These are phyloP conservation scores for Metschnikowia santaceciliae DNA, from an alignment of 805 yeast genomes.

Conservation along the genomic window DNA sequence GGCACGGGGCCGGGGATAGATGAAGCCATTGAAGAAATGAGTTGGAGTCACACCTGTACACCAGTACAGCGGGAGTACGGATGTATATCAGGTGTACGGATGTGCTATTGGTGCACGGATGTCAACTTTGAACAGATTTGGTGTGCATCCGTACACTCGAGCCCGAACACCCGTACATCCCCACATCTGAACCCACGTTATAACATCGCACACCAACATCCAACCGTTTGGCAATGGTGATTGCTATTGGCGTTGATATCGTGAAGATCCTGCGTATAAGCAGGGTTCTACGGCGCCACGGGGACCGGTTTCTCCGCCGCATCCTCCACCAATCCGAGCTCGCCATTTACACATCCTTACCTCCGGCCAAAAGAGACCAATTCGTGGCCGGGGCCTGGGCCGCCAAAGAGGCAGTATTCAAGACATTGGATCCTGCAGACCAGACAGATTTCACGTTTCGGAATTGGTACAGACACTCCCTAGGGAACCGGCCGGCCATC, in stretches of 20 bases:
- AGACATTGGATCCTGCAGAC: constrained; percentile 46
- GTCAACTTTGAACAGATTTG: too few relatives aligned
- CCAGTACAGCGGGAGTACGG: not conserved
- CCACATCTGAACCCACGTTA: too few relatives aligned
- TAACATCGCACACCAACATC: not conserved
- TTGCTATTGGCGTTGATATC: constrained; percentile 59
- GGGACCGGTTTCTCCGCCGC: constrained; percentile 31
- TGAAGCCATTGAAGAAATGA: constrained; percentile 62
- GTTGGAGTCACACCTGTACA: not conserved
- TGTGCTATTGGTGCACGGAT: too few relatives aligned
- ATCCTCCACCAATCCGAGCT: constrained; percentile 52
- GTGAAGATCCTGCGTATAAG: constrained; percentile 45
- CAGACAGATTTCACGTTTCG: constrained; percentile 55
- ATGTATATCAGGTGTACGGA: too few relatives aligned
- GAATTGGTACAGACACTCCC: constrained; percentile 52
- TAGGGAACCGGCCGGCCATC: constrained; percentile 45
- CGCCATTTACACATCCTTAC: constrained; percentile 23
- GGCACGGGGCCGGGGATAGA: constrained; percentile 79
- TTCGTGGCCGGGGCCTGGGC: constrained; percentile 64
- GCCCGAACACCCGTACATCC: not conserved
- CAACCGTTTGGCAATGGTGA: not conserved
- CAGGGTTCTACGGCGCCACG: constrained; percentile 28
- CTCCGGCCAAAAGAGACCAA: constrained; percentile 18
- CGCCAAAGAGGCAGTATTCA: constrained; percentile 68
- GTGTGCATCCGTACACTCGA: not conserved